These are phyloP conservation scores for Erucastrum elatum DNA, from an alignment of 345 rosid species.

Conservation along the genomic window DNA sequence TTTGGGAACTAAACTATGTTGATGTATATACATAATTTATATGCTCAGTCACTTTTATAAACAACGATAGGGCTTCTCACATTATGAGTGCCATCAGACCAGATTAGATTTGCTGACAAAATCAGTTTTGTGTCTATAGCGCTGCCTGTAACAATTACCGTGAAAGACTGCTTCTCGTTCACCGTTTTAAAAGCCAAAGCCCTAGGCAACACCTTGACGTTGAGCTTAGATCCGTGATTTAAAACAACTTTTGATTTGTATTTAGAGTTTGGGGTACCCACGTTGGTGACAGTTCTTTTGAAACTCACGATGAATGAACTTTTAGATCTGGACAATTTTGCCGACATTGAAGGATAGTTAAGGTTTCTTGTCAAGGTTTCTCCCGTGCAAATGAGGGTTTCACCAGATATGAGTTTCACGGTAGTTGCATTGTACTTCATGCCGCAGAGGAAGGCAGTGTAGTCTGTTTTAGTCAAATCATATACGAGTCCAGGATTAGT, in stretches of 20 bases:
- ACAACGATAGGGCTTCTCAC: slow-evolving; percentile 43
- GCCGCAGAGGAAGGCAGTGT: slow-evolving; percentile 47
- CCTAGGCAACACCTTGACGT: slow-evolving; percentile 44
- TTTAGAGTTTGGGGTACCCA: slow-evolving; percentile 46
- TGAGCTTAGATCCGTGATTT: neutral
- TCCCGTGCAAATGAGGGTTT: slow-evolving; percentile 36
- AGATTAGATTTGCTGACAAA: slow-evolving; percentile 35
- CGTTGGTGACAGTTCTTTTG: slow-evolving; percentile 57
- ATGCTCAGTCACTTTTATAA: slow-evolving; percentile 6
- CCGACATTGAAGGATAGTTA: slow-evolving; percentile 30
- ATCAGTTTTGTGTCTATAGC: neutral
- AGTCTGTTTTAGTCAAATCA: slow-evolving; percentile 39
- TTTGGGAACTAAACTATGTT: neutral
- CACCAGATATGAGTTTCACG: slow-evolving; percentile 40
- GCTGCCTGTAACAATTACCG: slow-evolving; percentile 38
- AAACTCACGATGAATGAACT: slow-evolving; percentile 31
- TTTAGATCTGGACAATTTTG: neutral
- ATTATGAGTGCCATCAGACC: slow-evolving; percentile 41
- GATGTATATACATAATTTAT: neutral
- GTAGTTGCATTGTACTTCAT: slow-evolving; percentile 30
- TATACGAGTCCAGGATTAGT: slow-evolving; percentile 47
- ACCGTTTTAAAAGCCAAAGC: slow-evolving; percentile 35
- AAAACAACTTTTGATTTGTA: slow-evolving; percentile 40
- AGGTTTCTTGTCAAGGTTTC: slow-evolving; percentile 14
- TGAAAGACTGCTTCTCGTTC: slow-evolving; percentile 46